Percentiles rank a stretch among this genome's conserved stretches.
Evolutionary conservation across 2,329 filamentous ascomycete genomes (phyloP).

Genomic region (Exophiala sideris): DNA sequence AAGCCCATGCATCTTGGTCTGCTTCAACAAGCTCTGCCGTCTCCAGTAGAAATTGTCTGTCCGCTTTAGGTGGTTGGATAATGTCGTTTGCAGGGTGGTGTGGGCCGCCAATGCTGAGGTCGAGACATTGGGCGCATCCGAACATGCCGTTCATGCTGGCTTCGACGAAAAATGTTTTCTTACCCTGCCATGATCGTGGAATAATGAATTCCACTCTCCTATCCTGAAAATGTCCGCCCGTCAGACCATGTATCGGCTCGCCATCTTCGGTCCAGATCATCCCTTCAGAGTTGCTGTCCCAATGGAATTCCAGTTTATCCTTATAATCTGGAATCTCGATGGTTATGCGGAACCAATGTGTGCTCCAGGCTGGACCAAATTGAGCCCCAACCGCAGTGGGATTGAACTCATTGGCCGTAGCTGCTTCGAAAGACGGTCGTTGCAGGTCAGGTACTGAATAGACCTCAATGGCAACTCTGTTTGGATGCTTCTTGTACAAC

Average conservation of each 20-base stretch:
- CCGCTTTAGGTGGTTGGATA: slow-evolving; percentile 80
- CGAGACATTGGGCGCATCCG: slow-evolving; percentile 63
- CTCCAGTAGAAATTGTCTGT: slow-evolving; percentile 71
- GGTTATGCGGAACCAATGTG: slow-evolving; percentile 89
- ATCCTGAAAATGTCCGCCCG: slow-evolving; percentile 78
- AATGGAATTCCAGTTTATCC: slow-evolving; percentile 86
- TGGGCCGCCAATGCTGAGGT: not conserved
- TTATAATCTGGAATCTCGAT: slow-evolving; percentile 73
- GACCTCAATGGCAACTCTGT: slow-evolving; percentile 57
- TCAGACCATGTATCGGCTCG: slow-evolving; percentile 82
- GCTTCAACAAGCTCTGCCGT: slow-evolving; percentile 84
- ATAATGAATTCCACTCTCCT: slow-evolving; percentile 89
- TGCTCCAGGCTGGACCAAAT: slow-evolving; percentile 94
- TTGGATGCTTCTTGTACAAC: no score
- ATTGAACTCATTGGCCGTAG: slow-evolving; percentile 68
- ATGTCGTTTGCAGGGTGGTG: slow-evolving; percentile 64
- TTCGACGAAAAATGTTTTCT: slow-evolving; percentile 85
- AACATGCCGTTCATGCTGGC: slow-evolving; percentile 99
- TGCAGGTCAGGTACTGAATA: slow-evolving; percentile 77
- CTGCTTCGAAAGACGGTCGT: slow-evolving; percentile 82
- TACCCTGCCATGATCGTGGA: slow-evolving; percentile 74
- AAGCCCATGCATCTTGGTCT: slow-evolving; percentile 76
- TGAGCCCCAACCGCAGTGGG: slow-evolving; percentile 70
- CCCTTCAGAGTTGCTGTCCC: slow-evolving; percentile 91
- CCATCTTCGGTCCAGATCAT: slow-evolving; percentile 88